Evolutionary conservation across 352 stramenopile genomes (phyloP), one percentile per base, ranked within the genome.

Genomic region (Phytophthora fragariaefolia): DNA sequence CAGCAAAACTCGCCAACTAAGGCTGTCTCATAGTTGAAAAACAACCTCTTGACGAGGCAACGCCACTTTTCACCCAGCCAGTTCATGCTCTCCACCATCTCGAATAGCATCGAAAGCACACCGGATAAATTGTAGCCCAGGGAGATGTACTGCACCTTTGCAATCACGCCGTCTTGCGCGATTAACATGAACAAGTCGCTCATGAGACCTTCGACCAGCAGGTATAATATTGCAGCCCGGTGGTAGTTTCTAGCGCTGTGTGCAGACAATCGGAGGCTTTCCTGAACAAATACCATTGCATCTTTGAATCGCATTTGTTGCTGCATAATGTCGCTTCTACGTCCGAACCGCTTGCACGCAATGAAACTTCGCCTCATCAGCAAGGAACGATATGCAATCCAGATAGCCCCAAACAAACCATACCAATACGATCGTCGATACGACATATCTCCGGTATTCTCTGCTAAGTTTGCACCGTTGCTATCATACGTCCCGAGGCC

Each of bases 11-110:
- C 63, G 10, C 63, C 63, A 22, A 58, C 17, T 27, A 72, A 56
- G 2, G 64, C 57, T 2, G 57, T 61, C 50, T 72, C 64, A 15
- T 66, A 68, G 43, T 66, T 72, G 36, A 72, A 72, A 7, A 72
- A 45, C 6, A 72, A 32, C 0, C 64, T 50, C 28, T 68, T 71
- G 0, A 58, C 45, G 6, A 62, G 6, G 8, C 42, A 36, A 6
- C 54, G 34, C 7, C 13, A 12, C 3, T 28, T 55, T 9, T 59
- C 36, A 1, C 18, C 12, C 0, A 67, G 5, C 30, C 40, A 67
- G 17, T 58, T 54, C 27, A 52, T 62, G 18, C 46, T 54, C 22
- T 72, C 64, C 10, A 63, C 22, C 38, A 67, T 62, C 22, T 72
- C 64, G 17, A 72, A 72, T 4, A 65, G 18, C 24, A 72, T 47